phyloP scores from a whole-genome alignment of 1,139 yeast species.

The Eremothecium coryli region DNA sequence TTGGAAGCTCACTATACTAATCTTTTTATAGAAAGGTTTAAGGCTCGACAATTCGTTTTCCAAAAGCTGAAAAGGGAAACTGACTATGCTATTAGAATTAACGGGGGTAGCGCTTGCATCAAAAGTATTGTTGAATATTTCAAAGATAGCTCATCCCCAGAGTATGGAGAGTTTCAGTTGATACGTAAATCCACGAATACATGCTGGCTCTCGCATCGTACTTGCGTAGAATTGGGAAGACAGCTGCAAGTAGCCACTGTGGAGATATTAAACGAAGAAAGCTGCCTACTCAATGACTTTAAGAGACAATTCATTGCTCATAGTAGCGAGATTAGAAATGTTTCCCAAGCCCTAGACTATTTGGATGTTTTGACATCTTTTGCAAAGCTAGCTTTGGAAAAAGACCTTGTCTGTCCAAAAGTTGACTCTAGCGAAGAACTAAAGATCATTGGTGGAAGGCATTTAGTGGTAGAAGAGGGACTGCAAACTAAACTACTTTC shows the following conservation, averaged over 20 bases:
- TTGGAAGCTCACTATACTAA: conserved; percentile 18
- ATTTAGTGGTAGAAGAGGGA: conserved; percentile 81
- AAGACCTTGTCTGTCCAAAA: conserved; percentile 56
- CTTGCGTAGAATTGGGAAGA: conserved; percentile 34
- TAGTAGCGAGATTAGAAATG: conserved; percentile 26
- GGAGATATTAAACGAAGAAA: conserved; percentile 29
- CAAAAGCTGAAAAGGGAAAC: conserved; percentile 20
- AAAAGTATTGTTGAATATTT: conserved; percentile 14
- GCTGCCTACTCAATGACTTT: conserved; percentile 22
- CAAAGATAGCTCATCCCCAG: conserved; percentile 6
- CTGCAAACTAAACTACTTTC: conserved; percentile 33
- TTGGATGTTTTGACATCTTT: conserved; percentile 70
- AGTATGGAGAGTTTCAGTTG: conserved; percentile 13
- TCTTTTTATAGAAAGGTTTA: conserved; percentile 14
- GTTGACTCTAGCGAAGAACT: conserved; percentile 41
- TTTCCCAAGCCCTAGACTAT: conserved; percentile 43
- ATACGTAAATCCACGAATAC: conserved; percentile 28
- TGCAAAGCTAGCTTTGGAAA: conserved; percentile 59
- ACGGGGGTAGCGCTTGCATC: conserved; percentile 17
- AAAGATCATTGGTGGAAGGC: conserved; percentile 59
- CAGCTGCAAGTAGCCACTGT: conserved; percentile 21
- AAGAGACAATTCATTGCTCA: conserved; percentile 25
- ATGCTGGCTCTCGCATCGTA: conserved; percentile 28
- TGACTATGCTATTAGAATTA: conserved; percentile 23
- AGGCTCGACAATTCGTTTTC: conserved; percentile 18